These are phyloP conservation scores for Erythrophleum ivorense DNA, from an alignment of 331 rosid genomes.

Conservation along the genomic window DNA sequence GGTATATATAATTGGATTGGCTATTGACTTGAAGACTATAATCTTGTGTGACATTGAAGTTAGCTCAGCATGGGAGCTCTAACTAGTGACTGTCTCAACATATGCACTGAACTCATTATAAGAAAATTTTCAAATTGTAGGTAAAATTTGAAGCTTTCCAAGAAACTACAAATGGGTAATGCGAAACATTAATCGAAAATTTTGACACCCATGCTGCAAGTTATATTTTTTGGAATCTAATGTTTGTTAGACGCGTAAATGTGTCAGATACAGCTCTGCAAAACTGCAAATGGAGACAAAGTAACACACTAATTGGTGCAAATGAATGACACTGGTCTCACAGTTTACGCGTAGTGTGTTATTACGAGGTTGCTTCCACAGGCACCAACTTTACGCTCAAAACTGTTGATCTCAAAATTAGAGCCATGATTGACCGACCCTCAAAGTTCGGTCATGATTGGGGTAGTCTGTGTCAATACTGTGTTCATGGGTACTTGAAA, in stretches of 20 bases:
- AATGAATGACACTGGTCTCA: not conserved
- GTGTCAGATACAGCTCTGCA: constrained; percentile 4
- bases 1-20: not conserved
- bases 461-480: not conserved
- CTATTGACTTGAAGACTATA: not conserved
- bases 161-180: not conserved
- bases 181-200: not conserved
- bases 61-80: too few relatives aligned
- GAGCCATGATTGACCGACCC: not conserved
- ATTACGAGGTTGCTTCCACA: not conserved
- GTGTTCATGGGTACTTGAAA: not conserved
- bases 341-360: not conserved
- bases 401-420: constrained; percentile 4
- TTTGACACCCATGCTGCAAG: not conserved
- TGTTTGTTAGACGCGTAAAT: not conserved
- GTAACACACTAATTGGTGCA: not conserved
- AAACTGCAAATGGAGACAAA: too few relatives aligned
- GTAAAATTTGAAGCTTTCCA: not conserved
- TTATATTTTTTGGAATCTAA: not conserved
- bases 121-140: not conserved
- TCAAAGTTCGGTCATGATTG: not conserved
- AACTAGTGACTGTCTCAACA: not conserved
- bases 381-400: not conserved
- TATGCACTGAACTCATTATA: not conserved
- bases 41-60: not conserved